Base-by-base conservation (phyloP, 805 yeast species). In the Sugiyamaella americana region DNA sequence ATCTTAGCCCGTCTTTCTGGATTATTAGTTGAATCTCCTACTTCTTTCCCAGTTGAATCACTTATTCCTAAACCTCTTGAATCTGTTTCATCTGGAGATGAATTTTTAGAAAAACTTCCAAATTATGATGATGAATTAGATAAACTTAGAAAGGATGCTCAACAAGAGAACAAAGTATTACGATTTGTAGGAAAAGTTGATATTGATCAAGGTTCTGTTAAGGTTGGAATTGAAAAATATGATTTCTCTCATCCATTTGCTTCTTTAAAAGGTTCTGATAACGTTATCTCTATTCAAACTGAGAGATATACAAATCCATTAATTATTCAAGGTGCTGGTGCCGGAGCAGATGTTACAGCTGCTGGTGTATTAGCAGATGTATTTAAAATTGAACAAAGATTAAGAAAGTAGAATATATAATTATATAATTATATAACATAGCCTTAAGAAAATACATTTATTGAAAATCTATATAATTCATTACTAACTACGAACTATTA, bases 271-370 rank as follows among this genome's bases (percentile, higher is more conserved):
- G 98, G 98, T 43, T 86, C 96, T 51, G 98, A 93, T 66, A 93
- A 93, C 63, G 96, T 93, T 50, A 83, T 93, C 51, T 82, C 97
- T 19, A 84, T 93, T 70, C 82, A 81, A 66, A 84, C 97, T 26
- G 81, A 86, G 64, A 84, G 99, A 71, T 93, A 93, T 69, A 78
- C 83, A 36, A 87, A 87, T 68, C 98, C 98, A 45, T 75, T 93
- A 64, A 83, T 93, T 52, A 77, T 93, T 59, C 98, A 93, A 75
- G 99, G 99, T 69, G 98, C 99, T 26, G 99, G 74, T 58, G 78
- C 95, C 58, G 93, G 94, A 61, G 82, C 81, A 40, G 84, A 71
- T 16, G 86, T 81, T 40, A 80, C 85, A 26, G 85, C 86, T 50
- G 82, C 83, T 58, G 99, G 98, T 68, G 97, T 93, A 38, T 76